A percentile compares a stretch with the other conserved stretches of the same genome.
Evolutionary conservation across 345 rosid genomes (phyloP).

Genomic region (Camelina sativa): DNA sequence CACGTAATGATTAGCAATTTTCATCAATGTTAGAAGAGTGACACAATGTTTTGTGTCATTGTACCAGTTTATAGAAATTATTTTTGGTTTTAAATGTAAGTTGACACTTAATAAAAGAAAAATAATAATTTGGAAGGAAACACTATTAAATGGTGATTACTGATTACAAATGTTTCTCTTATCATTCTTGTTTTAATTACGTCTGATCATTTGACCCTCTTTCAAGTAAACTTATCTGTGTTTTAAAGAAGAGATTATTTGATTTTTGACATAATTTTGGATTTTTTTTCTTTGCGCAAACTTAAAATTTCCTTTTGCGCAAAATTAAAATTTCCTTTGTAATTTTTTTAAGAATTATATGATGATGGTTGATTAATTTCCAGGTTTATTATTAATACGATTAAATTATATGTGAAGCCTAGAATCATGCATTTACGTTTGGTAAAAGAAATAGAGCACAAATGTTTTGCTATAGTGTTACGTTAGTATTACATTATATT

Average conservation of each 20-base stretch:
- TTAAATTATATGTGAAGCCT: background rate
- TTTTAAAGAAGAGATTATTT: background rate
- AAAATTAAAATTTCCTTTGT: background rate
- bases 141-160: background rate
- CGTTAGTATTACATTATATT: background rate
- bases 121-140: background rate
- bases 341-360: background rate
- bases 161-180: background rate
- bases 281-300: background rate
- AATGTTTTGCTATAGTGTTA: background rate
- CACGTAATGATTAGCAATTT: background rate
- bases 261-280: background rate
- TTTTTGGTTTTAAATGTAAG: background rate
- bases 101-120: background rate
- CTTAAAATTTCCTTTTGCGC: background rate
- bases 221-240: background rate
- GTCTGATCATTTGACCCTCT: background rate
- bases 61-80: background rate
- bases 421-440: constrained; percentile 25
- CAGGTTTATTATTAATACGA: background rate
- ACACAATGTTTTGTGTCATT: background rate
- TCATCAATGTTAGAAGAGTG: background rate
- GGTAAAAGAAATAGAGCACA: background rate
- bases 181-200: background rate
- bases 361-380: background rate